Evolutionary conservation across 2,329 filamentous ascomycete genomes (phyloP).

Genomic region (Drechmeria coniospora): DNA sequence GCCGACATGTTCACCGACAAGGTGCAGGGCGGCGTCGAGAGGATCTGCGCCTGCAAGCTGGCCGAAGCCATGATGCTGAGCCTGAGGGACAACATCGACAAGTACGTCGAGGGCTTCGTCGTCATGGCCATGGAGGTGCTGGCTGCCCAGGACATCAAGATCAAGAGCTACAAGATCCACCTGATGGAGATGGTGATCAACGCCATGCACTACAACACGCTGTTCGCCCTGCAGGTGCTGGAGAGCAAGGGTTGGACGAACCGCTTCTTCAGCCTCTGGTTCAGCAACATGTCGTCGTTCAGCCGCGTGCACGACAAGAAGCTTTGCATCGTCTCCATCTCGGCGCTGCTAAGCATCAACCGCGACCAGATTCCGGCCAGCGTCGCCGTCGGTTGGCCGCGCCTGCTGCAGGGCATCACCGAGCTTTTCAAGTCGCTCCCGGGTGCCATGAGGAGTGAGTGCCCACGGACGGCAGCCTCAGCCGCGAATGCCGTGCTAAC

Average conservation of each 20-base stretch:
- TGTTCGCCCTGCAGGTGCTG: conserved; percentile 71
- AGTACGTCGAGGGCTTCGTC: conserved; percentile 78
- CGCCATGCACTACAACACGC: conserved; percentile 90
- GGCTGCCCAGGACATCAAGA: conserved; percentile 58
- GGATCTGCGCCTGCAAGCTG: conserved; percentile 94
- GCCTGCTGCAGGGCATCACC: conserved; percentile 75
- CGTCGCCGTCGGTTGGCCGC: conserved; percentile 88
- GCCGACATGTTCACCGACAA: conserved; percentile 85
- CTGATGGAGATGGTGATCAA: conserved; percentile 99
- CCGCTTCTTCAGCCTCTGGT: conserved; percentile 98
- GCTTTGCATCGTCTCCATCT: conserved; percentile 87
- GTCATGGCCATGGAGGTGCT: conserved; percentile 77
- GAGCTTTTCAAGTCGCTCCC: conserved; percentile 86
- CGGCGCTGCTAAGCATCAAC: conserved; percentile 63
- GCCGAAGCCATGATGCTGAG: conserved; percentile 96
- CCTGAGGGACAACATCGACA: conserved; percentile 74
- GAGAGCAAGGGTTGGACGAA: conserved; percentile 91
- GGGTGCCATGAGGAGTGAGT: conserved; percentile 66
- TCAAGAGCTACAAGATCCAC: conserved; percentile 90
- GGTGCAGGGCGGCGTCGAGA: conserved; percentile 84
- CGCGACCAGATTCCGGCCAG: conserved; percentile 77
- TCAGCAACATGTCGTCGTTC: conserved; percentile 88
- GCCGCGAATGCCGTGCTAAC: conserved; percentile 10
- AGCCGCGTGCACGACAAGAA: conserved; percentile 96
- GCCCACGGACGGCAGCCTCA: too few relatives aligned